These are phyloP conservation scores for Cucurbita ficifolia DNA, from an alignment of 306 rosid genomes.

Conservation along the genomic window DNA sequence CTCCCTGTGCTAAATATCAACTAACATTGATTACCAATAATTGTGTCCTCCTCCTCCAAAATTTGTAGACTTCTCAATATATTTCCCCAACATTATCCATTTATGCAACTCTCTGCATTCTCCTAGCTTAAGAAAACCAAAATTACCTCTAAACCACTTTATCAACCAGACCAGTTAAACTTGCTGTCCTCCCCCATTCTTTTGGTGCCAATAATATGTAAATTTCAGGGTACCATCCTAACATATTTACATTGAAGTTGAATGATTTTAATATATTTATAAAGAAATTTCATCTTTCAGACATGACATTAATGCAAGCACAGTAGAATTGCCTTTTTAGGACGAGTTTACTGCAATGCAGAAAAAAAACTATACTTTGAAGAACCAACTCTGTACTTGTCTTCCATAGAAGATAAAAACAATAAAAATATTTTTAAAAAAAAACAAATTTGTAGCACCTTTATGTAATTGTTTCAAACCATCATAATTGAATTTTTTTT, in stretches of 20 bases:
- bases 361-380: not conserved
- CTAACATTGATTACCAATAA: not conserved
- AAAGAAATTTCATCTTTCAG: not conserved
- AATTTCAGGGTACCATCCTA: not conserved
- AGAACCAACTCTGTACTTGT: not conserved
- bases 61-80: not conserved
- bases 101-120: not conserved
- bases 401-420: too few species aligned
- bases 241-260: not conserved
- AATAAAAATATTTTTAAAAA: too few species aligned
- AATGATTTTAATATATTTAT: not conserved
- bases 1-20: not conserved
- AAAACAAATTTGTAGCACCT: not conserved
- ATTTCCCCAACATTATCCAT: not conserved
- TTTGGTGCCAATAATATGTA: not conserved
- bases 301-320: not conserved
- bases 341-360: not conserved
- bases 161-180: not conserved
- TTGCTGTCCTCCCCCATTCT: not conserved
- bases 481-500: not conserved
- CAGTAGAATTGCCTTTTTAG: not conserved
- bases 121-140: not conserved
- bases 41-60: not conserved
- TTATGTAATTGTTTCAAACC: not conserved
- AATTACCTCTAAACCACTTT: not conserved